Evolutionary conservation across 192 early-diverging fungal genomes (phyloP).

Genomic region (Entomortierella chlamydospora): DNA sequence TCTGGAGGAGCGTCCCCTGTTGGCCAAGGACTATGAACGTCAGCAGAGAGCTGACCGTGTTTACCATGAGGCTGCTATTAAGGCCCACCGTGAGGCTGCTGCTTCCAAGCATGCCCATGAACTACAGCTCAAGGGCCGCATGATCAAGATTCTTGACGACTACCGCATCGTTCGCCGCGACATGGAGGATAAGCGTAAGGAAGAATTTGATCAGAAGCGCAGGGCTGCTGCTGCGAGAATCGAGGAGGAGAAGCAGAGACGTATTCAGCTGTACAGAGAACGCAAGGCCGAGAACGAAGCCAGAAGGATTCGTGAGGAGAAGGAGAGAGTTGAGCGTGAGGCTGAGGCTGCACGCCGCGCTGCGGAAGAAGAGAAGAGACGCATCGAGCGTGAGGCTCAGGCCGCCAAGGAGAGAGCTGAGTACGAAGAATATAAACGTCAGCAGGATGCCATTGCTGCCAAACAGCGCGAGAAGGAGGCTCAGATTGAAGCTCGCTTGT

Average conservation of each 20-base stretch:
- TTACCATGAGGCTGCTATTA: slow-evolving; percentile 78
- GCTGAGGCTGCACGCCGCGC: slow-evolving; percentile 53
- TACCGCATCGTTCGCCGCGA: slow-evolving; percentile 73
- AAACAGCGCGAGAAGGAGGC: slow-evolving; percentile 62
- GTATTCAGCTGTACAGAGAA: slow-evolving; percentile 71
- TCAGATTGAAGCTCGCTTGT: slow-evolving; percentile 58
- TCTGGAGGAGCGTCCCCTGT: slow-evolving; percentile 88
- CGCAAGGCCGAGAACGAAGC: slow-evolving; percentile 63
- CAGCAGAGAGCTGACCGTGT: slow-evolving; percentile 89
- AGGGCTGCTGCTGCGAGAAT: slow-evolving; percentile 71
- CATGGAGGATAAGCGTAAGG: slow-evolving; percentile 69
- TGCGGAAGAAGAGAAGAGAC: slow-evolving; percentile 61
- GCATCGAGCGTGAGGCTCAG: slow-evolving; percentile 59
- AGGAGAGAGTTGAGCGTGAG: slow-evolving; percentile 45
- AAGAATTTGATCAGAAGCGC: slow-evolving; percentile 65
- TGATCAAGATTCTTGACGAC: slow-evolving; percentile 86
- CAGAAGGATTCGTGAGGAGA: slow-evolving; percentile 56
- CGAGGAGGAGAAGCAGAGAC: slow-evolving; percentile 76
- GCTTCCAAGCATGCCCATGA: slow-evolving; percentile 75
- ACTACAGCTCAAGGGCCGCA: slow-evolving; percentile 80
- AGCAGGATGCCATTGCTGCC: slow-evolving; percentile 63
- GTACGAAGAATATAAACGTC: slow-evolving; percentile 40
- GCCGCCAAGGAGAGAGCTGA: slow-evolving; percentile 57
- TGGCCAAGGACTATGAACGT: slow-evolving; percentile 90
- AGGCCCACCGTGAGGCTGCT: slow-evolving; percentile 75